A percentile compares a stretch with the other conserved stretches of the same genome.
phyloP scores from a whole-genome alignment of 1,139 yeast species.

The Saccharomyces hybrid region DNA sequence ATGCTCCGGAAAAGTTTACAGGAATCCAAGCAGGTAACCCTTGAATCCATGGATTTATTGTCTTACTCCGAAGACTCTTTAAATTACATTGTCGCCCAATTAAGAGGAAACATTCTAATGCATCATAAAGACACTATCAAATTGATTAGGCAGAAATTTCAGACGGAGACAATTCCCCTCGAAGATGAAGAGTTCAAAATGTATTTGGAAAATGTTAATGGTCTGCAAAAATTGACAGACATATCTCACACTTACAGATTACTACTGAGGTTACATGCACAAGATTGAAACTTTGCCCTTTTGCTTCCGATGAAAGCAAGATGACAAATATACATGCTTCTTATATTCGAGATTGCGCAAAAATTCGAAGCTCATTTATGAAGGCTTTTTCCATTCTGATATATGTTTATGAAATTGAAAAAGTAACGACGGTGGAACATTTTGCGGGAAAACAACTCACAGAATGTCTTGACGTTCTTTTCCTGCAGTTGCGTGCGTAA shows the following conservation, averaged over 20 bases:
- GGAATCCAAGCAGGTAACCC: conserved; percentile 9
- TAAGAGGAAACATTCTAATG: conserved; percentile 18
- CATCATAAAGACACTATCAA: conserved; percentile 12
- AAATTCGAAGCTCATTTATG: too few species aligned
- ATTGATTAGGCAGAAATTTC: conserved; percentile 11
- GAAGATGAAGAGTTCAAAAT: conserved; percentile 22
- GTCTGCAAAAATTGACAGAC: conserved; percentile 19
- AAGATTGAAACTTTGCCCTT: not conserved
- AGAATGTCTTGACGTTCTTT: not conserved
- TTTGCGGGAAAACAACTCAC: not conserved
- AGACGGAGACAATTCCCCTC: conserved; percentile 11
- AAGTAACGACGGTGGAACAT: not conserved
- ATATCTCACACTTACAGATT: conserved; percentile 18
- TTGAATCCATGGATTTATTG: conserved; percentile 14
- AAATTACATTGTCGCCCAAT: conserved; percentile 14
- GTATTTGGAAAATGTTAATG: conserved; percentile 17
- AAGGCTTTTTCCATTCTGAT: not conserved
- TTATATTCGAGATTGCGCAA: not conserved
- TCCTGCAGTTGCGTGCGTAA: too few species aligned
- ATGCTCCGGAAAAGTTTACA: conserved; percentile 10
- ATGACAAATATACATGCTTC: not conserved
- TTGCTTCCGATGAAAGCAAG: not conserved
- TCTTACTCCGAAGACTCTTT: conserved; percentile 20
- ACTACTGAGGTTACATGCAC: conserved; percentile 11
- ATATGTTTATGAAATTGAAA: too few species aligned